Conservation (phyloP, 768 basidiomycete species). For the Lactifluus echinatus region DNA sequence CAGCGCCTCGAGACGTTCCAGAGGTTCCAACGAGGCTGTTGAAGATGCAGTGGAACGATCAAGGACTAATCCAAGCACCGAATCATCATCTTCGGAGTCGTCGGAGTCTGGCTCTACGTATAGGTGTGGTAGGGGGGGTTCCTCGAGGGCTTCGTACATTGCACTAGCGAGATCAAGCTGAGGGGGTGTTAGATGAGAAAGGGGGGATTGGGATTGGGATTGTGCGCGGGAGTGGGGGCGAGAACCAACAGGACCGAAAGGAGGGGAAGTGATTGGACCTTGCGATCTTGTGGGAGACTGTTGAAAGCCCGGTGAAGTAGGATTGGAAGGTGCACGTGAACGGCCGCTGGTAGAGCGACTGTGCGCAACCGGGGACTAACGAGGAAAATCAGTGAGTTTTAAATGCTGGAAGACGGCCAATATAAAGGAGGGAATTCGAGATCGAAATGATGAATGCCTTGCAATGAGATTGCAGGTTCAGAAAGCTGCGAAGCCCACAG, state of each 20-base stretch:
- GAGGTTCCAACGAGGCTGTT: constrained; percentile 58
- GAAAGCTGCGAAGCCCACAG: neutral
- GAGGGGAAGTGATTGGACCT: constrained; percentile 32
- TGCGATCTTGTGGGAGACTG: constrained; percentile 35
- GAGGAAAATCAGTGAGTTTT: constrained; percentile 30
- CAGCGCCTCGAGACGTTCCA: constrained; percentile 66
- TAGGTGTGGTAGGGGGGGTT: constrained; percentile 50
- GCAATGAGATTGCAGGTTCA: neutral
- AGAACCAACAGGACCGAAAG: constrained; percentile 33
- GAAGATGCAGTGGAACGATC: constrained; percentile 54
- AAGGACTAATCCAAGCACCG: constrained; percentile 47
- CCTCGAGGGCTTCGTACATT: constrained; percentile 35
- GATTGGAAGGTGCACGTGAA: constrained; percentile 64
- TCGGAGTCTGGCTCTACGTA: constrained; percentile 34
- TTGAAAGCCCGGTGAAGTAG: constrained; percentile 33
- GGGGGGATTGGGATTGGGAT: constrained; percentile 38
- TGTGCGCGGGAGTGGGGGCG: constrained; percentile 61
- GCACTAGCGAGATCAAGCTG: constrained; percentile 32
- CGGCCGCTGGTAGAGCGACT: constrained; percentile 38
- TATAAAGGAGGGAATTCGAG: neutral
- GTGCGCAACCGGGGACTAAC: constrained; percentile 37
- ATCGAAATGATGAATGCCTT: neutral
- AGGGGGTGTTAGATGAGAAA: constrained; percentile 33
- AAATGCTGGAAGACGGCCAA: neutral
- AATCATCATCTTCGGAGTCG: constrained; percentile 44